These are phyloP conservation scores for Dipsacomyces acuminosporus DNA, from an alignment of 371 early-diverging fungal genomes.

Conservation along the genomic window DNA sequence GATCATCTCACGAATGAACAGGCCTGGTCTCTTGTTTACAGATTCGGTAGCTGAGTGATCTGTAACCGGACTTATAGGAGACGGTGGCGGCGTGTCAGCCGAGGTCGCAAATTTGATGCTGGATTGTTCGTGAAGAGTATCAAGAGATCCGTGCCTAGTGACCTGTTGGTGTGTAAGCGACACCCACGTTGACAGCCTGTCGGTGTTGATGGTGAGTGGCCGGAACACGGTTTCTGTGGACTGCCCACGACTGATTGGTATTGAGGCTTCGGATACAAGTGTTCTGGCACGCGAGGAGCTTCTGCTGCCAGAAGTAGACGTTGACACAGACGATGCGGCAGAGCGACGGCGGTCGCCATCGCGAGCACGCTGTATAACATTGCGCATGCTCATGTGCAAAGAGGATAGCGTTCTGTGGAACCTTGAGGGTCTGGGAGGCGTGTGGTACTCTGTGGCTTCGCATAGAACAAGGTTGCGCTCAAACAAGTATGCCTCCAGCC, in stretches of 20 bases:
- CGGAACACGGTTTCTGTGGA: constrained; percentile 10
- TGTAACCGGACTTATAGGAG: not conserved
- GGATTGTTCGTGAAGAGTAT: constrained; percentile 27
- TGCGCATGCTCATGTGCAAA: not conserved
- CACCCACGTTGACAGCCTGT: constrained; percentile 13
- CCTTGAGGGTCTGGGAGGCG: not conserved
- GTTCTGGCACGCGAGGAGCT: constrained; percentile 1
- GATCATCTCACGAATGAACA: constrained; percentile 16
- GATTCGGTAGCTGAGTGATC: not conserved
- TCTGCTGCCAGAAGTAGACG: not conserved
- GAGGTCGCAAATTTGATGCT: constrained; percentile 23
- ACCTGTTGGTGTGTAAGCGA: constrained; percentile 5
- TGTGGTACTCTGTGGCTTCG: not conserved
- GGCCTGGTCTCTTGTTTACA: constrained; percentile 3
- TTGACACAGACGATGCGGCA: constrained; percentile 7
- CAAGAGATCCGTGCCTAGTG: constrained; percentile 32
- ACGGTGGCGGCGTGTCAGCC: not conserved
- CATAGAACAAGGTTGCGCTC: constrained; percentile 23
- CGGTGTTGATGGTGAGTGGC: constrained; percentile 32
- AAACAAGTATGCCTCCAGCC: constrained; percentile 27
- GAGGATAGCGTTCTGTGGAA: not conserved
- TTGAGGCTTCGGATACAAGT: no score
- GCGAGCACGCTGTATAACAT: not conserved
- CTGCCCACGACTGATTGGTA: no score
- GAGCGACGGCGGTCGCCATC: constrained; percentile 10